phyloP scores from a whole-genome alignment of 2,329 filamentous ascomycete species.

The Fusarium anthophilum region DNA sequence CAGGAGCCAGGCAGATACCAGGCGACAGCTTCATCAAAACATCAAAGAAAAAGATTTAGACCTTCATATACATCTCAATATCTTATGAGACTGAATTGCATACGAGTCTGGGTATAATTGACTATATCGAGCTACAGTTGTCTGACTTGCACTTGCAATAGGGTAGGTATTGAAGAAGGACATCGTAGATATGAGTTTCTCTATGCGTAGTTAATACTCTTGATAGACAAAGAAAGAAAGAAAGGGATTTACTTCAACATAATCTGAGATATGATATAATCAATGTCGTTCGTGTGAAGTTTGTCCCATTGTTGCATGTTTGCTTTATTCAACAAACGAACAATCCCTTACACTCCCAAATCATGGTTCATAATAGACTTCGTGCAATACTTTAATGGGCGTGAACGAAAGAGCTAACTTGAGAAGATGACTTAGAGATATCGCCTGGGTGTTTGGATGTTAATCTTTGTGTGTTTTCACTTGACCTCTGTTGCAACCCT shows the following conservation, averaged over 20 bases:
- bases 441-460: rapidly evolving
- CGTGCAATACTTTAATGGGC: not conserved
- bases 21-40: not conserved
- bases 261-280: not conserved
- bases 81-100: no score
- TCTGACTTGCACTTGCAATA: not conserved
- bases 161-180: not conserved
- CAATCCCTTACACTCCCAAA: not conserved
- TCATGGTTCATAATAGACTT: not conserved
- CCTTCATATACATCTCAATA: no score
- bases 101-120: not conserved
- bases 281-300: not conserved
- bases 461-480: not conserved
- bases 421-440: not conserved
- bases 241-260: not conserved
- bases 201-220: not conserved
- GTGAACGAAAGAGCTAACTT: not conserved
- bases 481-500: not conserved
- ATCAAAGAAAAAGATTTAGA: not conserved
- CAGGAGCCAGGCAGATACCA: not conserved
- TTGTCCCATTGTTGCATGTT: not conserved
- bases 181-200: not conserved
- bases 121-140: not conserved
- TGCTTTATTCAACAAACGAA: no score
- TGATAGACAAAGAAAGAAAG: not conserved